A percentile compares a stretch with the other conserved stretches of the same genome.
Conservation (phyloP, 257 asterid species). For the Lavandula angustifolia region DNA sequence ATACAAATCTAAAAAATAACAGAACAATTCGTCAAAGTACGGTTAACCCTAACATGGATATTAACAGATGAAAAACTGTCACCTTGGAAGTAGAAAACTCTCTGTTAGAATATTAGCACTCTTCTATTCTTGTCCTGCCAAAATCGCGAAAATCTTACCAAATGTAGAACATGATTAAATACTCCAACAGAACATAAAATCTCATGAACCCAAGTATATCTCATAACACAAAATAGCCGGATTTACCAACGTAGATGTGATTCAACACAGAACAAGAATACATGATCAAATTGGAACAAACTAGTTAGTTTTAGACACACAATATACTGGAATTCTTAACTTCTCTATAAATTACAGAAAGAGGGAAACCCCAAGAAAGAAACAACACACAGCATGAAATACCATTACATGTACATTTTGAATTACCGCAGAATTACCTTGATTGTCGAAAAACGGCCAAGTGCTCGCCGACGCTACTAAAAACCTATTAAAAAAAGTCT, state of each 20-base stretch:
- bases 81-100: not conserved
- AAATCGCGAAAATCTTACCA: slow-evolving; percentile 18
- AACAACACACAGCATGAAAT: not conserved
- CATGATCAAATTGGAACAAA: not conserved
- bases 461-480: slow-evolving; percentile 27
- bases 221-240: slow-evolving; percentile 12
- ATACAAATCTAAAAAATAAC: slow-evolving; percentile 35
- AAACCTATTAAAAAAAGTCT: slow-evolving; percentile 34
- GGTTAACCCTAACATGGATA: not conserved
- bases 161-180: not conserved
- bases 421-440: slow-evolving; percentile 31
- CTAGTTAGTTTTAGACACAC: not conserved
- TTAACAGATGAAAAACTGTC: not conserved
- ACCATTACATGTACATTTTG: not conserved
- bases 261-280: slow-evolving; percentile 18
- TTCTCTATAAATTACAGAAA: not conserved
- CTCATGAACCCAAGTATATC: slow-evolving; percentile 7
- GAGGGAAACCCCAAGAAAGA: not conserved
- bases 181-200: not conserved
- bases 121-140: slow-evolving; percentile 1
- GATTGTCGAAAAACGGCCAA: slow-evolving; percentile 26
- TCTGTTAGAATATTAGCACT: not conserved
- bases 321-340: not conserved
- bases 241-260: slow-evolving; percentile 11
- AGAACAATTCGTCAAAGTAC: slow-evolving; percentile 5